Percentiles rank a stretch among this genome's conserved stretches.
Evolutionary conservation across 306 rosid genomes (phyloP).

Genomic region (Argentina anserina): DNA sequence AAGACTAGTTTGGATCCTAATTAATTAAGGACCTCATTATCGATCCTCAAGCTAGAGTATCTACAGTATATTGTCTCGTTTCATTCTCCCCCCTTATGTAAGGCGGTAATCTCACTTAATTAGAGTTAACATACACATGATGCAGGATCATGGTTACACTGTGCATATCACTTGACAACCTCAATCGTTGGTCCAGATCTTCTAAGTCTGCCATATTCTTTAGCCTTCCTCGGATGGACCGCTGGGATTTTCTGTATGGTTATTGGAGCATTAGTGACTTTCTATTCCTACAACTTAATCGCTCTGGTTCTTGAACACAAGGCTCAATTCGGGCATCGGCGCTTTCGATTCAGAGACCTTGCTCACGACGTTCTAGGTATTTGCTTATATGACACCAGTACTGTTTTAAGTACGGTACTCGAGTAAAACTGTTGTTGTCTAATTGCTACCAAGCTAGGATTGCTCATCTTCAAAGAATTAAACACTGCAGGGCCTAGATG

Average conservation of each 20-base stretch:
- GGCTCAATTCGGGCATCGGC: constrained; percentile 67
- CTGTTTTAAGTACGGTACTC: too few species aligned
- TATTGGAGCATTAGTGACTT: constrained; percentile 61
- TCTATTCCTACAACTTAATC: constrained; percentile 67
- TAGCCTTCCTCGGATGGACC: constrained; percentile 75
- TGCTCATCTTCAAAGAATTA: not conserved
- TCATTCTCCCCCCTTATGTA: too few species aligned
- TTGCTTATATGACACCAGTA: not conserved
- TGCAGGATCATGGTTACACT: constrained; percentile 75
- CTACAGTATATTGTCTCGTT: too few species aligned
- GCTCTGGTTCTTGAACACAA: constrained; percentile 73
- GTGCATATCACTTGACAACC: constrained; percentile 80
- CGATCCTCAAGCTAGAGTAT: too few species aligned
- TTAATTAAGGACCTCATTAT: too few species aligned
- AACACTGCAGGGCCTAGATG: constrained; percentile 52
- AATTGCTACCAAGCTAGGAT: not conserved
- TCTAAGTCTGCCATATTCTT: constrained; percentile 70
- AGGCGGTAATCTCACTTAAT: too few species aligned
- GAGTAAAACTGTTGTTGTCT: too few species aligned
- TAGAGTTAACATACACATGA: not conserved
- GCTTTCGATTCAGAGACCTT: constrained; percentile 78
- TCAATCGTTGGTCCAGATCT: constrained; percentile 83
- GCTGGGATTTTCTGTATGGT: constrained; percentile 54
- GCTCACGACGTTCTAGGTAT: constrained; percentile 66
- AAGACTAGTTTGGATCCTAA: too few species aligned